phyloP scores from a whole-genome alignment of 257 asterid species.

The Asclepias syriaca region DNA sequence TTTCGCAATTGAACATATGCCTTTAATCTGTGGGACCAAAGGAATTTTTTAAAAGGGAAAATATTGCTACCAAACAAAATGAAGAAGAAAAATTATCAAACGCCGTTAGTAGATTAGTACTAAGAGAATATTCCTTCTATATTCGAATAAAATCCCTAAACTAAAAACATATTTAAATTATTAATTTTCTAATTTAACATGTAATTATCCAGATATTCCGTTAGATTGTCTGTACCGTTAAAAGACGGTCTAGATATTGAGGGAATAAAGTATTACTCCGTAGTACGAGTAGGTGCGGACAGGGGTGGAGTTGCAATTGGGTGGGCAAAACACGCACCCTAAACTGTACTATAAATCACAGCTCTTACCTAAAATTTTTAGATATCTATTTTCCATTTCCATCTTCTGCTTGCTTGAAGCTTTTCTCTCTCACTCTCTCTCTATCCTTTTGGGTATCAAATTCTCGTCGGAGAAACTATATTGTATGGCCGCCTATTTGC shows the following conservation, averaged over 20 bases:
- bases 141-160: background rate
- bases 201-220: background rate
- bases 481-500: conserved; percentile 20
- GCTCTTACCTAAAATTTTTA: background rate
- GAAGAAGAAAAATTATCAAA: background rate
- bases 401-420: background rate
- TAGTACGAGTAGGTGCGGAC: conserved; percentile 13
- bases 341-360: background rate
- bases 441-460: background rate
- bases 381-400: background rate
- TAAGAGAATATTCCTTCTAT: background rate
- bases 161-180: background rate
- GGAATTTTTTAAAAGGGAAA: background rate
- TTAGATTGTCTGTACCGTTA: background rate
- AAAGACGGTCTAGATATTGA: background rate
- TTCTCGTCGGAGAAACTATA: conserved; percentile 5
- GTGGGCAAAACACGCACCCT: background rate
- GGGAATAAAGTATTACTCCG: conserved; percentile 3
- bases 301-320: background rate
- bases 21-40: background rate
- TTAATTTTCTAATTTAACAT: background rate
- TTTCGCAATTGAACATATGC: background rate
- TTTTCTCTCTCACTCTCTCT: background rate
- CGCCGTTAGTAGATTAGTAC: background rate
- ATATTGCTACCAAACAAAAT: background rate